phyloP scores from a whole-genome alignment of 257 asterid genomes.

The Leptodermis oblonga region DNA sequence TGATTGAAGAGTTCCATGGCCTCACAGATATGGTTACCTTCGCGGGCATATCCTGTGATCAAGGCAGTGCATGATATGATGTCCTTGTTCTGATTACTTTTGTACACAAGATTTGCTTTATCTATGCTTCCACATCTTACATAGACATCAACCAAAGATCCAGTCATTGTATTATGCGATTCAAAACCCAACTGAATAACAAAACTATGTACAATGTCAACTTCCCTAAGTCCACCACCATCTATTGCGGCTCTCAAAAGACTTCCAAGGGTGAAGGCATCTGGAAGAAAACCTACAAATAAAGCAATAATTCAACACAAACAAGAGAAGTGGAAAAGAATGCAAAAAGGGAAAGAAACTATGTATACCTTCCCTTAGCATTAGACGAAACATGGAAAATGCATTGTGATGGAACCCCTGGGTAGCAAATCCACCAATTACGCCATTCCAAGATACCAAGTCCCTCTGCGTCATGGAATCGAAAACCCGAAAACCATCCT shows the following conservation, averaged over 20 bases:
- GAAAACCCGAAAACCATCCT: conserved; percentile 44
- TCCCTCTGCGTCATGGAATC: conserved; percentile 41
- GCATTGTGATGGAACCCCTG: conserved; percentile 4
- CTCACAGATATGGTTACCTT: conserved; percentile 27
- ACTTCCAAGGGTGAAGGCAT: conserved; percentile 56
- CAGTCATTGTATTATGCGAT: conserved; percentile 26
- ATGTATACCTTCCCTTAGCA: conserved; percentile 10
- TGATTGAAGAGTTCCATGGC: conserved; percentile 17
- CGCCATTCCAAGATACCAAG: conserved; percentile 55
- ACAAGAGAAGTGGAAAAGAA: background rate
- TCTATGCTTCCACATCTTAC: conserved; percentile 41
- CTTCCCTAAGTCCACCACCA: conserved; percentile 23
- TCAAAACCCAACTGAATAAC: conserved; percentile 38
- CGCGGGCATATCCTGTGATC: conserved; percentile 46
- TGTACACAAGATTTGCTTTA: conserved; percentile 37
- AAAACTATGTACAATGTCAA: conserved; percentile 37
- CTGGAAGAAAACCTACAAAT: conserved; percentile 38
- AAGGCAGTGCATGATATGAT: conserved; percentile 49
- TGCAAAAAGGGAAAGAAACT: background rate
- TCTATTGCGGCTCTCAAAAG: conserved; percentile 38
- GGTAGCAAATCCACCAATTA: conserved; percentile 13
- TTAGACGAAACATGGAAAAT: conserved; percentile 4
- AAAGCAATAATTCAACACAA: background rate
- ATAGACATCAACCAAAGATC: conserved; percentile 46
- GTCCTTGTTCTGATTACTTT: conserved; percentile 38